phyloP scores from a whole-genome alignment of 805 yeast species.

The Yarrowia osloensis region DNA sequence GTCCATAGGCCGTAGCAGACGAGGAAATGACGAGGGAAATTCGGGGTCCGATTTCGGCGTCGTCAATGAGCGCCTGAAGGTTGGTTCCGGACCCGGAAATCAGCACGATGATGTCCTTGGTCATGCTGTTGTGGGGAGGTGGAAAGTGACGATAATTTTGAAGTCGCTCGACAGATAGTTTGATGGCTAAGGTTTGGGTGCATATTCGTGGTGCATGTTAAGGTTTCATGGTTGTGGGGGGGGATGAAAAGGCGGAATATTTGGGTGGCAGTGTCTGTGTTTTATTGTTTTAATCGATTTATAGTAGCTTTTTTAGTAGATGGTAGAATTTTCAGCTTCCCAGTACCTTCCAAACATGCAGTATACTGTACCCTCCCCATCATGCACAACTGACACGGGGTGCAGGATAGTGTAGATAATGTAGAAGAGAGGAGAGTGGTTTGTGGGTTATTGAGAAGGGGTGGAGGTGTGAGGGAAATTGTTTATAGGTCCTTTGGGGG shows the following conservation, averaged over 20 bases:
- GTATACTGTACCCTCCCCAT: too few relatives aligned
- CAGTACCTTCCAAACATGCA: too few relatives aligned
- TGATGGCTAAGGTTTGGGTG: neutral
- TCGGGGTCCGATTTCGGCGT: slow-evolving; percentile 48
- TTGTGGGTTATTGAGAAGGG: neutral
- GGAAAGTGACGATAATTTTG: neutral
- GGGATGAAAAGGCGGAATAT: neutral
- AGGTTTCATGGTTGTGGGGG: too few relatives aligned
- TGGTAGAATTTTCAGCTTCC: neutral
- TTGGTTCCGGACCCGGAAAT: slow-evolving; percentile 97
- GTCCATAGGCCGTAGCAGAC: slow-evolving; percentile 80
- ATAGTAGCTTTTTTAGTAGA: neutral
- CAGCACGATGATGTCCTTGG: slow-evolving; percentile 60
- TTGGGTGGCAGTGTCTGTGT: neutral
- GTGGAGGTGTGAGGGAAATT: neutral
- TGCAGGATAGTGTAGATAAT: slow-evolving; percentile 8
- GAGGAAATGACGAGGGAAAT: slow-evolving; percentile 86
- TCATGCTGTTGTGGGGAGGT: slow-evolving; percentile 1
- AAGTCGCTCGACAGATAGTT: too few relatives aligned
- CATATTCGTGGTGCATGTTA: too few relatives aligned
- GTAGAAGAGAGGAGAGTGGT: neutral
- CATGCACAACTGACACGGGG: slow-evolving; percentile 15
- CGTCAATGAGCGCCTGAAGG: slow-evolving; percentile 89
- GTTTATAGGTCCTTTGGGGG: neutral
- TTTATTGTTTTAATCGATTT: neutral